A percentile compares a stretch with the other conserved stretches of the same genome.
phyloP scores from a whole-genome alignment of 2,329 filamentous ascomycete genomes.

The Rutstroemia sp. region DNA sequence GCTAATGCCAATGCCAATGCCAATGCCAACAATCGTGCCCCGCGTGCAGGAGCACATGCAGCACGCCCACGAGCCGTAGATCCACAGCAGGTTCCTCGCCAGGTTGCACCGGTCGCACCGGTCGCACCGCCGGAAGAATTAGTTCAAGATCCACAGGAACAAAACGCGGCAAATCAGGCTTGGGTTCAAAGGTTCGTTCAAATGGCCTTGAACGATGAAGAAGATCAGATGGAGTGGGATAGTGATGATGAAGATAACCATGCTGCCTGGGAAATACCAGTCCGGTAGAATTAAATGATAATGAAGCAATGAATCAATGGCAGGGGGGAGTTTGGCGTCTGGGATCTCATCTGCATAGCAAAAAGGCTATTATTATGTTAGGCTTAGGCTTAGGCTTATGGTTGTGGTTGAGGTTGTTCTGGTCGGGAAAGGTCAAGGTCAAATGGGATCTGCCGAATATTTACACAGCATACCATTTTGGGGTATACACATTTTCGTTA shows the following conservation, averaged over 20 bases:
- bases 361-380: background rate
- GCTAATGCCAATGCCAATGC: background rate
- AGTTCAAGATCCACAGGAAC: conserved; percentile 7
- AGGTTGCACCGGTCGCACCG: background rate
- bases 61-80: background rate
- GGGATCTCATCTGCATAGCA: background rate
- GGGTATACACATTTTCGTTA: no score
- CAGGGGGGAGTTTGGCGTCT: background rate
- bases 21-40: conserved; percentile 3
- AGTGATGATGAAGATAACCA: conserved; percentile 40
- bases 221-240: conserved; percentile 29
- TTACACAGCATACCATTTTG: no score
- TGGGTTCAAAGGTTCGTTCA: conserved; percentile 31
- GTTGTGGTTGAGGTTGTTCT: no score
- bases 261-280: conserved; percentile 35
- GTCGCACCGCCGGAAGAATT: background rate
- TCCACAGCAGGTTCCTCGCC: background rate
- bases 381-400: no score
- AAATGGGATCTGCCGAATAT: no score
- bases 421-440: no score
- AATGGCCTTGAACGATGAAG: conserved; percentile 30
- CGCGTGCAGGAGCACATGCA: conserved; percentile 9
- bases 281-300: conserved; percentile 16
- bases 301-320: no score
- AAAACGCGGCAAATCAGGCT: conserved; percentile 21